Base-by-base conservation (phyloP, 371 early-diverging fungal species). In the Ordospora pajunii region DNA sequence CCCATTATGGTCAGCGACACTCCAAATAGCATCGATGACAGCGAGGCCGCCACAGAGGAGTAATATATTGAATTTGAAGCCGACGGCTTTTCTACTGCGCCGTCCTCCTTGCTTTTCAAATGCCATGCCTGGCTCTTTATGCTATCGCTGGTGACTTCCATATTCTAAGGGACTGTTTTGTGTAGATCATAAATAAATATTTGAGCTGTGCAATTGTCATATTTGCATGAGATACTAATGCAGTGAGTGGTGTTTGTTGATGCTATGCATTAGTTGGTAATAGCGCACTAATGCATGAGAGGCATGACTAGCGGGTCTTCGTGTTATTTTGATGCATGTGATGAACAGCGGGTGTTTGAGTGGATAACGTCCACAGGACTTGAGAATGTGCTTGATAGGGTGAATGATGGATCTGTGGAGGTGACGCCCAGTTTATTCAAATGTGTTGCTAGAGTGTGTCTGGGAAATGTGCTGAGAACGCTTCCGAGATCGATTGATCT, bases 21-120 rank as follows among this genome's bases (percentile, higher is more conserved):
- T 54, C 75, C 75, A 27, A 67, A 74, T 6, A 62, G 14, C 7
- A 74, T 37, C 0, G 75, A 74, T 17, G 75, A 74, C 14, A 67
- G 12, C 0, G 75, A 32, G 12, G 67, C 42, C 40, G 54, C 44
- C n/a, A 54, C 32, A 22, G 75, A 51, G 21, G 37, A 53, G 8
- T 49, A 72, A 42, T 44, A 72, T 2, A 50, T 22, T 17, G 58
- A 22, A 14, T 58, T 58, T 14, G 12, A 40, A 7, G 32, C n/a
- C n/a, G 23, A 14, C 25, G 7, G 8, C 3, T 23, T 10, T 27
- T 53, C 32, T 53, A 12, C 19, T 37, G 32, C 5, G 32, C 32
- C 5, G 32, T 32, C 5, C 1, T 32, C 5, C 5, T 5, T 32
- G 32, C 32, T 32, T 32, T 32, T 32, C 32, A 32, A 32, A 32